A percentile compares a stretch with the other conserved stretches of the same genome.
phyloP scores from a whole-genome alignment of 768 basidiomycete species.

The Tulasnella sp. region DNA sequence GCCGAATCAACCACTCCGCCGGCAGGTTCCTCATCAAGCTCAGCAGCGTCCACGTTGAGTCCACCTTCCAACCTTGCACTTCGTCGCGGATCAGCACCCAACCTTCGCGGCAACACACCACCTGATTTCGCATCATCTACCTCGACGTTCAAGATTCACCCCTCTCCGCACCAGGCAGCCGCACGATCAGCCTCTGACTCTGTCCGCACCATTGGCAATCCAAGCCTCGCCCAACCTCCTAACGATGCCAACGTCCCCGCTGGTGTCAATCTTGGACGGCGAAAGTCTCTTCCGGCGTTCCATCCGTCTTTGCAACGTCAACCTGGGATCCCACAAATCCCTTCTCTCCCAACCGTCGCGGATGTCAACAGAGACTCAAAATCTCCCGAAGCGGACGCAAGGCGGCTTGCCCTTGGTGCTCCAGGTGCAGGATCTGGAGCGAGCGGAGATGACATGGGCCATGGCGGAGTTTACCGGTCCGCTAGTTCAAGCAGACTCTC shows the following conservation, averaged over 20 bases:
- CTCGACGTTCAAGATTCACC: background rate
- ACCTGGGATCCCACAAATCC: background rate
- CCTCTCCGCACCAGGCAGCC: background rate
- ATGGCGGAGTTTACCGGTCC: slow-evolving; percentile 18
- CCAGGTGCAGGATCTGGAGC: background rate
- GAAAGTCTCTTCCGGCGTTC: slow-evolving; percentile 18
- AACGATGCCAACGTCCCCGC: background rate
- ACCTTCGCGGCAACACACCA: background rate
- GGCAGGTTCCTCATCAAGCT: slow-evolving; percentile 8
- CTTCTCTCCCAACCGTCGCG: slow-evolving; percentile 8
- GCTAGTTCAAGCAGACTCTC: background rate
- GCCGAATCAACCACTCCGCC: background rate
- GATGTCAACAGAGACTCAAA: background rate
- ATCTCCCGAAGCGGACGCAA: background rate
- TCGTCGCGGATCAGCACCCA: slow-evolving; percentile 21
- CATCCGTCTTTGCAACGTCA: slow-evolving; percentile 4
- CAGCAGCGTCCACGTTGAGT: background rate
- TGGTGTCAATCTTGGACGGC: background rate
- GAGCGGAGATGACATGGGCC: background rate
- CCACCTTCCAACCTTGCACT: slow-evolving; percentile 15
- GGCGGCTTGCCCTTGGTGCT: background rate
- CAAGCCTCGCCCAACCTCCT: background rate
- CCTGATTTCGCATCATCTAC: slow-evolving; percentile 1
- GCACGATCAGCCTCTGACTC: background rate
- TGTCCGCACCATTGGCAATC: background rate